Evolutionary conservation across 768 basidiomycete genomes (phyloP), one percentile per base, ranked within the genome.

Genomic region (Boletus rubescentipes): DNA sequence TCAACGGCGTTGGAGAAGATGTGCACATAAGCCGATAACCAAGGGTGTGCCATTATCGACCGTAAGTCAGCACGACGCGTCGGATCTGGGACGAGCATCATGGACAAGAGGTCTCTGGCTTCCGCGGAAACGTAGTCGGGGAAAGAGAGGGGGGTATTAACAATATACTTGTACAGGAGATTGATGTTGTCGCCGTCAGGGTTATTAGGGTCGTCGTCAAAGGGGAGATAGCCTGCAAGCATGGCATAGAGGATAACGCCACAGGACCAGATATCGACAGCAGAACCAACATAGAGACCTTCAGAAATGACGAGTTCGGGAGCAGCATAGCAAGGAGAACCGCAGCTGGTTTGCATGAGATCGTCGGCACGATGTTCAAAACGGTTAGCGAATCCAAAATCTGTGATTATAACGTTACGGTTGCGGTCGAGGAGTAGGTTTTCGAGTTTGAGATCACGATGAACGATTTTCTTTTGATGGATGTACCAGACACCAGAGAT

Each of bases 131-230:
- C 85, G 71, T 96, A 96, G 42, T 96, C 92, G n/a, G 95, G 96
- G 78, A 98, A 98, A 21, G 92, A 90, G 55, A 98, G 85, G 10
- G 91, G 90, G 1, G 97, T 99, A 77, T 87, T 94, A 73, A 98
- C 89, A 72, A 99, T 99, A 74, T 99, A 98, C 69, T 91, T 93
- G 84, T 99, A 98, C 43, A 99, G 75, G 6, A 98, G 82, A 67
- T 98, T 98, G 77, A 98, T 99, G 75, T 99, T 98, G 76, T 99
- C 96, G 54, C 97, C 97, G 51, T 98, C 97, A 5, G 97, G 97
- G 69, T 98, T 99, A 29, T 87, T 89, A 1, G 97, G 97, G 72
- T 99, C 97, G 71, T 98, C 97, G 72, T 98, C 97, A 72, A 98
- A 99, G 21, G 97, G 97, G n/a, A 97, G 87, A 67, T 96, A 96